Conservation (phyloP, 2,329 filamentous ascomycete species). For the Aspergillus nomiae region DNA sequence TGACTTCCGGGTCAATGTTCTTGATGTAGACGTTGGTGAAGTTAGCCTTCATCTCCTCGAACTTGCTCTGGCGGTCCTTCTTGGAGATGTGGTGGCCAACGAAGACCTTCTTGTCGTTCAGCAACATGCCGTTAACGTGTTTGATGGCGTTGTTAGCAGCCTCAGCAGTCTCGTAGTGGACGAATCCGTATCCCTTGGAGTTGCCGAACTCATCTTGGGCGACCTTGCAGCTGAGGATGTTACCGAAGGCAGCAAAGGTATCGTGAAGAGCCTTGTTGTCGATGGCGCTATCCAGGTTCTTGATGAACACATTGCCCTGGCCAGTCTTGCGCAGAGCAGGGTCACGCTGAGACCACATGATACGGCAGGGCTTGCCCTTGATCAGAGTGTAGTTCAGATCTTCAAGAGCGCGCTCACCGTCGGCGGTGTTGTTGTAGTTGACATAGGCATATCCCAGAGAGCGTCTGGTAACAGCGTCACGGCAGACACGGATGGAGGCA, state of each 20-base stretch:
- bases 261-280: conserved; percentile 99
- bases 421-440: conserved; percentile 97
- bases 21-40: conserved; percentile 99
- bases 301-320: conserved; percentile 99
- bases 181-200: conserved; percentile 99
- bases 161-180: conserved; percentile 99
- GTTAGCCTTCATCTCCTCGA: conserved; percentile 99
- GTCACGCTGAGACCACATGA: conserved; percentile 99
- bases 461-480: conserved; percentile 96
- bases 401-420: conserved; percentile 97
- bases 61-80: conserved; percentile 99
- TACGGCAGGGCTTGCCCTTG: conserved; percentile 97
- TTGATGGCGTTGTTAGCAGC: conserved; percentile 96
- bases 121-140: conserved; percentile 98
- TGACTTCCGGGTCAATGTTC: conserved; percentile 84
- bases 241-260: conserved; percentile 97
- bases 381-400: conserved; percentile 99
- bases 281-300: conserved; percentile 97
- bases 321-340: conserved; percentile 98
- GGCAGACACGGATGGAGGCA: conserved; percentile 98
- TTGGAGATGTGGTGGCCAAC: conserved; percentile 99
- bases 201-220: conserved; percentile 94
- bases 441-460: conserved; percentile 99
- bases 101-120: conserved; percentile 99
- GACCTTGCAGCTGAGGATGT: conserved; percentile 99